Percentiles rank a stretch among this genome's conserved stretches.
Evolutionary conservation across 768 basidiomycete genomes (phyloP).

Genomic region (Tricholoma matsutake): DNA sequence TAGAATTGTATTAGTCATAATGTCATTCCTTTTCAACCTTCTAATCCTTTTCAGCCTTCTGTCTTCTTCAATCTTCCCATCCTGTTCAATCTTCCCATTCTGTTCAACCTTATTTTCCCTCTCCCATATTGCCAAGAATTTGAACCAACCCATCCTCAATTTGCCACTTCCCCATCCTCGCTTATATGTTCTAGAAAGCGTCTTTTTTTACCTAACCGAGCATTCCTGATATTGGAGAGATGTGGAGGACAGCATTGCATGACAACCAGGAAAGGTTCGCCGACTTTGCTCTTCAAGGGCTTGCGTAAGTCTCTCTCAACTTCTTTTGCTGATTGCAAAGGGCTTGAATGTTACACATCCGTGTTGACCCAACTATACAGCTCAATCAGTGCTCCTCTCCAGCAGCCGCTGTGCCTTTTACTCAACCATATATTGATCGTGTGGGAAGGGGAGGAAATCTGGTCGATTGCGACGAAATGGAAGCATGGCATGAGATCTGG

Average conservation of each 20-base stretch:
- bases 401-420: neutral
- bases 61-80: too few species aligned
- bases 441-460: neutral
- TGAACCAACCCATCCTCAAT: too few species aligned
- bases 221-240: neutral
- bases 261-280: neutral
- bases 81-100: too few species aligned
- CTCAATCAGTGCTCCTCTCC: neutral
- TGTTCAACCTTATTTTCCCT: too few species aligned
- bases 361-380: neutral
- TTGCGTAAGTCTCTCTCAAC: neutral
- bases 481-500: neutral
- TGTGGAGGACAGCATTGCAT: neutral
- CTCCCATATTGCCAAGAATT: too few species aligned
- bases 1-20: too few species aligned
- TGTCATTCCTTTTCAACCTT: too few species aligned
- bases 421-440: neutral
- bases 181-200: too few species aligned
- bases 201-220: neutral
- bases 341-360: neutral
- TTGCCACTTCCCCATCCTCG: too few species aligned
- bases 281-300: neutral
- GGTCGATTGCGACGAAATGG: neutral
- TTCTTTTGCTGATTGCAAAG: neutral
- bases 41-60: too few species aligned